A percentile compares a stretch with the other conserved stretches of the same genome.
Conservation (phyloP, 2,329 filamentous ascomycete genomes). For the Colletotrichum liaoningense region DNA sequence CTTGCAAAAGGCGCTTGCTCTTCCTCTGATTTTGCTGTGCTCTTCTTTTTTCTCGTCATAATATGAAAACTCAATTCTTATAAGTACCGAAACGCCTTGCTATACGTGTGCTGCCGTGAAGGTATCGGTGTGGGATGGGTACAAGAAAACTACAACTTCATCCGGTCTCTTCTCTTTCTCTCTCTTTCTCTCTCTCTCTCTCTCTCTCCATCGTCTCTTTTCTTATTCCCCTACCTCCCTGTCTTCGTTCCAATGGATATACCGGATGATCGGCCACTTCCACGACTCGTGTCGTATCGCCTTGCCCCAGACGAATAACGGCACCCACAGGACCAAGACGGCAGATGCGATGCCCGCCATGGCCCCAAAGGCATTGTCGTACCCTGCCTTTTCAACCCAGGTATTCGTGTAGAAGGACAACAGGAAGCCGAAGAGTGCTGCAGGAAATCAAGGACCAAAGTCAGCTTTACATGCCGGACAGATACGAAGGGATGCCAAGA, state of each 20-base stretch:
- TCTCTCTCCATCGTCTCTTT: not conserved
- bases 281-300: constrained; percentile 58
- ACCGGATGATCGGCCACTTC: constrained; percentile 59
- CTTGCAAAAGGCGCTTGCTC: not conserved
- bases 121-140: not conserved
- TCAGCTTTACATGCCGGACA: constrained; percentile 13
- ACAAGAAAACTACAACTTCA: not conserved
- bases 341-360: constrained; percentile 66
- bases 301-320: constrained; percentile 64
- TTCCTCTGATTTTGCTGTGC: not conserved
- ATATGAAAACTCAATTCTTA: not conserved
- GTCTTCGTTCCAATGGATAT: constrained; percentile 62
- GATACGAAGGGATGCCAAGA: not conserved
- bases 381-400: constrained; percentile 64
- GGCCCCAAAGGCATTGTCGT: constrained; percentile 62
- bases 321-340: constrained; percentile 60
- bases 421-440: constrained; percentile 67
- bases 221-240: constrained; percentile 65
- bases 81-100: not conserved
- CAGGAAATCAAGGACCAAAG: not conserved
- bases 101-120: not conserved
- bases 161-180: not conserved
- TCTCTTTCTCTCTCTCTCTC: not conserved
- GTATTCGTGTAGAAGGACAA: constrained; percentile 71
- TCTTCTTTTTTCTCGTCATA: not conserved